Conservation (phyloP, 2,329 filamentous ascomycete genomes). For the Knufia fluminis region DNA sequence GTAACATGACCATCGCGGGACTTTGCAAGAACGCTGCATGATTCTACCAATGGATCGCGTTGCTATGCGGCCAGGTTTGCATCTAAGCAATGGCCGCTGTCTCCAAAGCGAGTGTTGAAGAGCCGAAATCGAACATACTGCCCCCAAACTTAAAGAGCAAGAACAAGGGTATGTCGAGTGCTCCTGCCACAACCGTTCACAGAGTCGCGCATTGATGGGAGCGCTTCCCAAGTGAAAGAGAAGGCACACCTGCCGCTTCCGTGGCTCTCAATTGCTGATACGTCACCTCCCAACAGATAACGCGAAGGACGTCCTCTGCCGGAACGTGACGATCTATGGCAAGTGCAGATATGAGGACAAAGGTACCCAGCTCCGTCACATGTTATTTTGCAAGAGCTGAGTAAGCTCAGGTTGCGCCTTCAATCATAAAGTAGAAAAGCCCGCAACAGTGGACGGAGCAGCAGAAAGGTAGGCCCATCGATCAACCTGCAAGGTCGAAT, state of each 20-base stretch:
- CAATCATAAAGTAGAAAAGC: slow-evolving; percentile 52
- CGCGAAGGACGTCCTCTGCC: slow-evolving; percentile 77
- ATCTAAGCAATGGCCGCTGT: slow-evolving; percentile 32
- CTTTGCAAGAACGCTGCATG: not conserved
- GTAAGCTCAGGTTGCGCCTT: slow-evolving; percentile 59
- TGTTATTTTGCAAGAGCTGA: not conserved
- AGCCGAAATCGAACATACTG: slow-evolving; percentile 36
- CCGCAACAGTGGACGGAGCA: slow-evolving; percentile 30
- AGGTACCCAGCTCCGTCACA: slow-evolving; percentile 37
- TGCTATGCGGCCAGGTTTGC: slow-evolving; percentile 14
- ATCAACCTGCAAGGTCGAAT: not conserved
- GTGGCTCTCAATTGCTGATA: not conserved
- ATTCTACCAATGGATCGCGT: slow-evolving; percentile 13
- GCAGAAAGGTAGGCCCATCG: slow-evolving; percentile 22
- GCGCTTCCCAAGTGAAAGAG: not conserved
- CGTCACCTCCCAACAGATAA: slow-evolving; percentile 47
- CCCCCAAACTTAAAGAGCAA: slow-evolving; percentile 42
- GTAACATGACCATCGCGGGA: not conserved
- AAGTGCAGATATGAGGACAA: slow-evolving; percentile 87
- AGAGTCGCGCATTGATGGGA: not conserved
- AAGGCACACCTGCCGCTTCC: not conserved
- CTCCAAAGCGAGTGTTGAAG: slow-evolving; percentile 35
- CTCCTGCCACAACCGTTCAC: not conserved
- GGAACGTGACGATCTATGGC: slow-evolving; percentile 87
- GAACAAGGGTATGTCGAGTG: slow-evolving; percentile 36